Evolutionary conservation across 2,329 filamentous ascomycete species (phyloP).

Genomic region (Samsoniella hepiali): DNA sequence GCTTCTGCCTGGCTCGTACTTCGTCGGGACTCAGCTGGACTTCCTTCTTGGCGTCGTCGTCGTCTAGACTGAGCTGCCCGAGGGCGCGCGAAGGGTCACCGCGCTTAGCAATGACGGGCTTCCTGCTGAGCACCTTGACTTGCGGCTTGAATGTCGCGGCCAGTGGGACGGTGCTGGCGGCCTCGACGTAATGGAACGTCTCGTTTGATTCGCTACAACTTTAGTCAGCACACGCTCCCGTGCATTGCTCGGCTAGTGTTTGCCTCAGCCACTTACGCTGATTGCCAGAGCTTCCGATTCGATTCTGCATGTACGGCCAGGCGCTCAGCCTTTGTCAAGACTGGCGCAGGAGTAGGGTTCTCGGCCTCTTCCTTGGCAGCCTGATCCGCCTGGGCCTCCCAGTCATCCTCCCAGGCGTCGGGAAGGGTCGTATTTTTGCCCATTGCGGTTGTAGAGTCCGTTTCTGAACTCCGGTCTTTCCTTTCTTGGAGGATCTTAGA

Average conservation of each 20-base stretch:
- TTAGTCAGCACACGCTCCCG: neutral
- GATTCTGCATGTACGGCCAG: constrained; percentile 76
- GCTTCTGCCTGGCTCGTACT: constrained; percentile 71
- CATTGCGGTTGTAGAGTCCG: neutral
- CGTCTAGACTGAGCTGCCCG: constrained; percentile 46
- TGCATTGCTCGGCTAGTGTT: neutral
- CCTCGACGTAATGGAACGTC: constrained; percentile 71
- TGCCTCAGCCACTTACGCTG: constrained; percentile 60
- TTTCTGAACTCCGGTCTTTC: neutral
- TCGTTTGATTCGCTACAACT: constrained; percentile 65
- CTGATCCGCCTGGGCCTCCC: constrained; percentile 73
- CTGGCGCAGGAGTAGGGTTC: constrained; percentile 35
- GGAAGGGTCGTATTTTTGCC: constrained; percentile 46
- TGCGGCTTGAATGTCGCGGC: constrained; percentile 71
- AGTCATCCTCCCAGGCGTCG: constrained; percentile 90
- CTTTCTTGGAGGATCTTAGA: neutral
- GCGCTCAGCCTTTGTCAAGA: constrained; percentile 70
- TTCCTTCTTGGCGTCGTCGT: constrained; percentile 60
- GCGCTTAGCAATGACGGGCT: constrained; percentile 62
- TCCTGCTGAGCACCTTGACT: constrained; percentile 81
- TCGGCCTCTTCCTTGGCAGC: constrained; percentile 36
- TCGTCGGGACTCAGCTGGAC: constrained; percentile 69
- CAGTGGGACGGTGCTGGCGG: constrained; percentile 59
- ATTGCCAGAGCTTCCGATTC: constrained; percentile 84
- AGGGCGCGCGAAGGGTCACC: constrained; percentile 53